Percentiles rank a stretch among this genome's conserved stretches.
Conservation (phyloP, 2,329 filamentous ascomycete genomes). For the Colletotrichum euphorbiae region DNA sequence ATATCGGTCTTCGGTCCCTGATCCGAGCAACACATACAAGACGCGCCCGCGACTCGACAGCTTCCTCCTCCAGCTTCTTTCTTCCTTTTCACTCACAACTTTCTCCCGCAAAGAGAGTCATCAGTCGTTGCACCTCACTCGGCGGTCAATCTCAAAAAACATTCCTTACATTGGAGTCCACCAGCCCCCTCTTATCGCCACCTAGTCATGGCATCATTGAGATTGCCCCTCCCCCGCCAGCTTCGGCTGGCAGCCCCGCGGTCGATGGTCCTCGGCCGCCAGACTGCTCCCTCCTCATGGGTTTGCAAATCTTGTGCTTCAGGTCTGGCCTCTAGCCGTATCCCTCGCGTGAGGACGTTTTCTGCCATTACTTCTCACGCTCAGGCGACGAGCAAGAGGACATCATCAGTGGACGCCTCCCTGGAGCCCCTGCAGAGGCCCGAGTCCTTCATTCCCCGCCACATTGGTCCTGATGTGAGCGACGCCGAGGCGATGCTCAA, state of each 20-base stretch:
- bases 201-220: slow-evolving; percentile 40
- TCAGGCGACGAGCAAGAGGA: slow-evolving; percentile 30
- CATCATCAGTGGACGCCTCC: slow-evolving; percentile 34
- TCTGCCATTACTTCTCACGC: slow-evolving; percentile 24
- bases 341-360: slow-evolving; percentile 32
- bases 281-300: slow-evolving; percentile 32
- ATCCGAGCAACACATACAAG: slow-evolving; percentile 33
- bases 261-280: slow-evolving; percentile 34
- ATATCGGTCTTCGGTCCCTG: slow-evolving; percentile 35
- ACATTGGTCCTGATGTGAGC: slow-evolving; percentile 84
- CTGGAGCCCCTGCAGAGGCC: slow-evolving; percentile 47
- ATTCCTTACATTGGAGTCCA: slow-evolving; percentile 1
- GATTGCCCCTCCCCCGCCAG: slow-evolving; percentile 39
- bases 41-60: slow-evolving; percentile 8
- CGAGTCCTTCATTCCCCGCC: slow-evolving; percentile 80
- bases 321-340: slow-evolving; percentile 10
- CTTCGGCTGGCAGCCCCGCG: slow-evolving; percentile 38
- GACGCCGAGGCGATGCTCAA: slow-evolving; percentile 84
- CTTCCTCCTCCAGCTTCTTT: neutral
- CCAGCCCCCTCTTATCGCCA: slow-evolving; percentile 2
- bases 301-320: slow-evolving; percentile 35
- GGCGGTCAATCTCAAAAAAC: neutral
- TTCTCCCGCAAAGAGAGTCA: neutral
- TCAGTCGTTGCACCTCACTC: neutral
- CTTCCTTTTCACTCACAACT: slow-evolving; percentile 1